Percentiles rank a stretch among this genome's conserved stretches.
phyloP scores from a whole-genome alignment of 2,329 filamentous ascomycete species.

The Colletotrichum orchidophilum region DNA sequence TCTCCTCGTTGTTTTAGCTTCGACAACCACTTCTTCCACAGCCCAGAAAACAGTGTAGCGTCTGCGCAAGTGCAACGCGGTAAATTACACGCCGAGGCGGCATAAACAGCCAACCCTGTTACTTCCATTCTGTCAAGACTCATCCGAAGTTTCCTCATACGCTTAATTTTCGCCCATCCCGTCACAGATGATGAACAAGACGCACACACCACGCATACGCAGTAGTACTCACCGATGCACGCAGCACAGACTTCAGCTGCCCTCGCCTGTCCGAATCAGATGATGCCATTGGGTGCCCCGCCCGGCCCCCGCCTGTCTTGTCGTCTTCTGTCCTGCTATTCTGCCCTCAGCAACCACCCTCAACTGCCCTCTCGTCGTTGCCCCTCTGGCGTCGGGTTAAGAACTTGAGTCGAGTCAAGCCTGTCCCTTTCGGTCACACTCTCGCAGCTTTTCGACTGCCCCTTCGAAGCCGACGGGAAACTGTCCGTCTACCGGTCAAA shows the following conservation, averaged over 20 bases:
- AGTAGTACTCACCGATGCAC: not conserved
- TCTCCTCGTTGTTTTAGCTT: not conserved
- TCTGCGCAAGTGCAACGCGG: constrained; percentile 7
- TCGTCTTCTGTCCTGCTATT: not conserved
- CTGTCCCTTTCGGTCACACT: not conserved
- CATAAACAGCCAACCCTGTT: not conserved
- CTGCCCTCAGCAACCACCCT: not conserved
- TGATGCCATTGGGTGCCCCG: constrained; percentile 13
- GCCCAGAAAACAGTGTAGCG: not conserved
- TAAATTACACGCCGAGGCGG: constrained; percentile 12
- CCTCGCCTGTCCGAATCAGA: constrained; percentile 10
- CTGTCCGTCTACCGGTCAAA: not conserved
- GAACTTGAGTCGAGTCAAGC: constrained; percentile 1
- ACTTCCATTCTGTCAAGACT: not conserved
- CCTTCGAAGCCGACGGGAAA: not conserved
- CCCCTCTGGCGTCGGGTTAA: not conserved
- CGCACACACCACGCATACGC: not conserved
- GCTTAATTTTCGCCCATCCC: not conserved
- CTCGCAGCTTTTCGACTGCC: not conserved
- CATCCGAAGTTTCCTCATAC: not conserved
- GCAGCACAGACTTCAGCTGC: constrained; percentile 18
- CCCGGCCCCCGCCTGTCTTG: not conserved
- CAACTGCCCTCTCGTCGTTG: not conserved
- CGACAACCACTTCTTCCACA: not conserved
- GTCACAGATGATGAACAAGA: not conserved